A percentile compares a stretch with the other conserved stretches of the same genome.
Evolutionary conservation across 805 yeast species (phyloP).

Genomic region (Candida quercuum): DNA sequence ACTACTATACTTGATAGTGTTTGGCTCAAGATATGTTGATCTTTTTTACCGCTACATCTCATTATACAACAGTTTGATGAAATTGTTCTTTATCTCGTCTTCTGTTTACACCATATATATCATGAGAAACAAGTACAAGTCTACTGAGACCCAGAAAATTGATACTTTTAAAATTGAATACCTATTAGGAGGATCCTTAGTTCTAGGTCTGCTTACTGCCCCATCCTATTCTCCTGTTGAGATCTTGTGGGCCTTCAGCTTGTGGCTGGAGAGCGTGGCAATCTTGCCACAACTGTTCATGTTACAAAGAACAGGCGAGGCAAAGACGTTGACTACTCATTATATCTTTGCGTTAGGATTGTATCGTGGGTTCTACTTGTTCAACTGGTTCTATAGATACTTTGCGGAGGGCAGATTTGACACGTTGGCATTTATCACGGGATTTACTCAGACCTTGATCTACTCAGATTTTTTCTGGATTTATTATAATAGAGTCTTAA

Average conservation of each 20-base stretch:
- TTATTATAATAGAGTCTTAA: conserved; percentile 76
- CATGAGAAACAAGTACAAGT: conserved; percentile 56
- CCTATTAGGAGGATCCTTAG: conserved; percentile 55
- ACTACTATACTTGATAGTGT: conserved; percentile 67
- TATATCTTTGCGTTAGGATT: conserved; percentile 91
- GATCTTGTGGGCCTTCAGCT: conserved; percentile 78
- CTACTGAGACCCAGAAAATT: conserved; percentile 46
- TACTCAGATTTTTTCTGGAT: conserved; percentile 96
- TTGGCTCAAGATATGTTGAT: conserved; percentile 60
- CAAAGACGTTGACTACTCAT: conserved; percentile 82
- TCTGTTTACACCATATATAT: conserved; percentile 71
- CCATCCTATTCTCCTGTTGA: conserved; percentile 58
- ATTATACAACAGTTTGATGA: conserved; percentile 75
- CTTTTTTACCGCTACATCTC: conserved; percentile 46
- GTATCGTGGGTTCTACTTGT: conserved; percentile 85
- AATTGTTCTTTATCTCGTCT: conserved; percentile 71
- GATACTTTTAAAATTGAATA: conserved; percentile 75
- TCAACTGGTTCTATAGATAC: conserved; percentile 93
- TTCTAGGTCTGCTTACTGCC: conserved; percentile 60
- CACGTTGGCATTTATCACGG: conserved; percentile 68
- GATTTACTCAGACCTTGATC: conserved; percentile 76
- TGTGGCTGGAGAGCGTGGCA: conserved; percentile 92
- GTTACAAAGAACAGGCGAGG: conserved; percentile 84
- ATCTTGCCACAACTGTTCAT: conserved; percentile 90
- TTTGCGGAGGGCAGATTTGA: conserved; percentile 57